These are phyloP conservation scores for Abrus pulchellus DNA, from an alignment of 306 rosid genomes.

Conservation along the genomic window DNA sequence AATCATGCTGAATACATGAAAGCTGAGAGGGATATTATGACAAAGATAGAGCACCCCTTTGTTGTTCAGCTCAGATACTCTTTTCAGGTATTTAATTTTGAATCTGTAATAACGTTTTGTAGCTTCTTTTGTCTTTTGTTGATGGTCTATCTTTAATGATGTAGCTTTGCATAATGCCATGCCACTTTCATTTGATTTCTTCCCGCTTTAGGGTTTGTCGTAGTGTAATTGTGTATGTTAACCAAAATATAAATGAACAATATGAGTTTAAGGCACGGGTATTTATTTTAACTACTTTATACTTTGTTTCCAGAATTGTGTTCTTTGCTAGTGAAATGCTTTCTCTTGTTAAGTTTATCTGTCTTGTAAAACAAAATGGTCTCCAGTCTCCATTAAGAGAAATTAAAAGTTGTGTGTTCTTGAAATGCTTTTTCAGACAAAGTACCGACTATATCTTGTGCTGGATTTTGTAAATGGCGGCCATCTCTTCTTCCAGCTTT, in stretches of 20 bases:
- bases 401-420: conserved; percentile 14
- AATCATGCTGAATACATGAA: conserved; percentile 97
- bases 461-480: conserved; percentile 97
- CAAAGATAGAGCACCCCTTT: conserved; percentile 86
- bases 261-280: neutral
- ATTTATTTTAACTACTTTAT: neutral
- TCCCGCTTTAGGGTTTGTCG: neutral
- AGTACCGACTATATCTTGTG: conserved; percentile 92
- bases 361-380: conserved; percentile 3
- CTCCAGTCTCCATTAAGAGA: neutral
- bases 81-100: conserved; percentile 74
- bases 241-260: conserved; percentile 1
- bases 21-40: conserved; percentile 94
- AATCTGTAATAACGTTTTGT: conserved; percentile 16
- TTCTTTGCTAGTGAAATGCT: conserved; percentile 34
- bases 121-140: conserved; percentile 3
- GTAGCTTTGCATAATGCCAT: conserved; percentile 16
- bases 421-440: conserved; percentile 68
- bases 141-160: conserved; percentile 24
- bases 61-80: conserved; percentile 95
- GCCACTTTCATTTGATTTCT: neutral
- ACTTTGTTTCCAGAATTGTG: neutral
- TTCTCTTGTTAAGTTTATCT: neutral
- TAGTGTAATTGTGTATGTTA: neutral
- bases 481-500: conserved; percentile 97